Percentiles rank a stretch among this genome's conserved stretches.
Conservation (phyloP, 371 early-diverging fungal genomes). For the Blyttiomyces sp. region DNA sequence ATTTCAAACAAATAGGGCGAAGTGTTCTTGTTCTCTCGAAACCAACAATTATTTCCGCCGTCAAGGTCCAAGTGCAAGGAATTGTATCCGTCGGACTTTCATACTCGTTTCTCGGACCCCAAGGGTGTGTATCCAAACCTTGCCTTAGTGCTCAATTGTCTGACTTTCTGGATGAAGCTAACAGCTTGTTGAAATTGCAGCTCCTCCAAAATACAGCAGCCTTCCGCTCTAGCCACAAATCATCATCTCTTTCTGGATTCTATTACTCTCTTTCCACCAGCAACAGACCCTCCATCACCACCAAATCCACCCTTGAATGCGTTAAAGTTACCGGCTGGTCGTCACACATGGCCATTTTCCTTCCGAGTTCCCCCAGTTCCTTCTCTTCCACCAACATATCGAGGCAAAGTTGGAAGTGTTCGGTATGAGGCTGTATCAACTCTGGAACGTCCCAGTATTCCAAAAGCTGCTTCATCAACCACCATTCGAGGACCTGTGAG, state of each 20-base stretch:
- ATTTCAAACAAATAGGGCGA: constrained; percentile 4
- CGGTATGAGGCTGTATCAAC: constrained; percentile 17
- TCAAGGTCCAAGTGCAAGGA: constrained; percentile 24
- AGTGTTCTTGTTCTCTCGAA: not conserved
- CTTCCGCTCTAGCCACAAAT: not conserved
- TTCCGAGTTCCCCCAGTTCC: constrained; percentile 25
- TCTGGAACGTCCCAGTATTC: constrained; percentile 6
- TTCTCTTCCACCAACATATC: constrained; percentile 21
- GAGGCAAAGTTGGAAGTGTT: constrained; percentile 18
- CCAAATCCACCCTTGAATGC: not conserved
- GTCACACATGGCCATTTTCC: constrained; percentile 26
- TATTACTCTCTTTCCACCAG: constrained; percentile 16
- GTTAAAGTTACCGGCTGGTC: not conserved
- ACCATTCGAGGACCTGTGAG: not conserved
- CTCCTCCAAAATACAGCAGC: not conserved
- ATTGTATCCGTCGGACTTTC: constrained; percentile 15
- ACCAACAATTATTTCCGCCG: not conserved
- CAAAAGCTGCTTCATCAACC: too few relatives aligned
- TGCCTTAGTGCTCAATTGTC: too few relatives aligned
- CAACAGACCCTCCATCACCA: not conserved
- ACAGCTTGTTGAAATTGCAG: too few relatives aligned
- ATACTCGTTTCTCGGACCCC: too few relatives aligned
- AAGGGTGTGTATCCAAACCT: too few relatives aligned
- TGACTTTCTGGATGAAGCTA: too few relatives aligned
- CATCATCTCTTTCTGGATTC: constrained; percentile 16